phyloP scores from a whole-genome alignment of 2,329 filamentous ascomycete genomes.

The Cercospora sp. region DNA sequence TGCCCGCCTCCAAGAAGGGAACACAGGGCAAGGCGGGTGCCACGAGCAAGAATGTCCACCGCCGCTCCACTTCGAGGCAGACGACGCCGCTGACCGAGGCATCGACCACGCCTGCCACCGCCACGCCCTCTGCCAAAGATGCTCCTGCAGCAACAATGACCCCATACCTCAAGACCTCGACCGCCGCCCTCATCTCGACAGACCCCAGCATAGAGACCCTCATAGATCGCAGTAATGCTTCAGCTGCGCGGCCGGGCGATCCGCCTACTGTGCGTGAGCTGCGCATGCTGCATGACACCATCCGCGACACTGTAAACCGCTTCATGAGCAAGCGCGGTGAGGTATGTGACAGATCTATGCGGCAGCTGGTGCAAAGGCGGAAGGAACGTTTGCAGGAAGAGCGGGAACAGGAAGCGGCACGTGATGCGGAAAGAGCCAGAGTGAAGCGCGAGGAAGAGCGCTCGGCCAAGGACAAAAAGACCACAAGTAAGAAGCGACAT shows the following conservation, averaged over 20 bases:
- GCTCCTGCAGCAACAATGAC: conserved; percentile 56
- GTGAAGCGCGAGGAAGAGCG: conserved; percentile 36
- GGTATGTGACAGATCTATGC: conserved; percentile 72
- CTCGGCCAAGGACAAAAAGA: conserved; percentile 35
- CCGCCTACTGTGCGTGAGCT: conserved; percentile 62
- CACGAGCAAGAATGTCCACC: conserved; percentile 48
- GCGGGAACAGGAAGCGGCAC: conserved; percentile 53
- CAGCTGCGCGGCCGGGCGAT: conserved; percentile 46
- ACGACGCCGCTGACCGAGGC: conserved; percentile 62
- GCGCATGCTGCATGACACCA: conserved; percentile 63
- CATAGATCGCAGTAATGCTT: conserved; percentile 62
- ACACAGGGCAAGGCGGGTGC: conserved; percentile 25
- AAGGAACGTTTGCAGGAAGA: conserved; percentile 62
- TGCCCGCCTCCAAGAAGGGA: conserved; percentile 39
- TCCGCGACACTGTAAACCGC: conserved; percentile 57
- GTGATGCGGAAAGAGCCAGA: conserved; percentile 45
- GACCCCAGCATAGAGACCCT: conserved; percentile 69
- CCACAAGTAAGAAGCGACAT: conserved; percentile 32
- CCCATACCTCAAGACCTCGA: conserved; percentile 64
- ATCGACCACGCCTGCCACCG: conserved; percentile 52
- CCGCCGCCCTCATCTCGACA: conserved; percentile 51
- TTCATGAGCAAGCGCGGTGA: conserved; percentile 56
- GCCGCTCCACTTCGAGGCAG: conserved; percentile 72
- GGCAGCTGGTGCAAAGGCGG: conserved; percentile 65
- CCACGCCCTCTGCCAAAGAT: conserved; percentile 62